Base-by-base conservation (phyloP, 306 rosid species). In the Pterocarpus macrocarpus region DNA sequence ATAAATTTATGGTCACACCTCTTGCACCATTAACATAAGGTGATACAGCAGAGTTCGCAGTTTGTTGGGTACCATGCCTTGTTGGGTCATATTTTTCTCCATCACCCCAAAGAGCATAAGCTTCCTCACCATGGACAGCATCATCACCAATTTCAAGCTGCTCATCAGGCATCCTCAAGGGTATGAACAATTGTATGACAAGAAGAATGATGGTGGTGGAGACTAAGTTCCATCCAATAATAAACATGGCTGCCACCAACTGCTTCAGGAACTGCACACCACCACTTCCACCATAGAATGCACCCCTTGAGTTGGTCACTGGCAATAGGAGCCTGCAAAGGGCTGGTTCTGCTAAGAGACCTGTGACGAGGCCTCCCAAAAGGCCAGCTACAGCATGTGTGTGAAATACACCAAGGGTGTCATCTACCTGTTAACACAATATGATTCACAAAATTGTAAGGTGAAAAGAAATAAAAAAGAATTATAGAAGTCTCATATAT, bases 51-150 rank as follows among this genome's bases (percentile, higher is more conserved):
- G 76, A 14, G 45, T 67, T 85, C 9, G 75, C 89, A 2, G 47
- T 62, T 14, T 80, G 36, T 6, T 44, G 70, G 4, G 88, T 35
- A 0, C 96, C 96, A 85, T 95, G 99, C 71, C 76, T 88, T 2
- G 95, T 91, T 0, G 97, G 96, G 66, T 93, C 99, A 58, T 80
- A 95, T 80, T 85, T 95, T 44, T 95, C 99, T 8, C 99, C 99
- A 14, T 95, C 99, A 14, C 98, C 99, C 99, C 99, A 95, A 33
- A 95, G 97, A 2, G 98, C 99, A 44, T 93, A 95, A 50, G 99
- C 99, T 77, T 93, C 98, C 80, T 95, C 99, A 0, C 99, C 99
- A 39, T 95, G 99, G 64, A 88, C 98, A 0, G 99, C 99, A 0
- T 95, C 99, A 7, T 95, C 99, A 4, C 99, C 99, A 41, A 91